Evolutionary conservation across 768 basidiomycete species (phyloP).

Genomic region (Paxillus rubicundulus): DNA sequence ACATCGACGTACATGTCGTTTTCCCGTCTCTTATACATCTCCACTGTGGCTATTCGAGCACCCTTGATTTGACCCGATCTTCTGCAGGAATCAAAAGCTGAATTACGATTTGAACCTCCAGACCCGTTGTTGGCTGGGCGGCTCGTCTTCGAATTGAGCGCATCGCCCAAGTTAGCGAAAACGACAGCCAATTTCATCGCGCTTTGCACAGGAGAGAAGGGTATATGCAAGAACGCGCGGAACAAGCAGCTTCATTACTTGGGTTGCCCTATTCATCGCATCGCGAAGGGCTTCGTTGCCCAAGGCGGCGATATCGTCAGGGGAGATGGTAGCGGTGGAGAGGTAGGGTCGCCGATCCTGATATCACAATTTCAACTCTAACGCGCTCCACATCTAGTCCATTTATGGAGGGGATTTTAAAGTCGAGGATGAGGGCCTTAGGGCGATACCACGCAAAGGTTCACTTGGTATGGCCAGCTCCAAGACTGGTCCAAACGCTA

Average conservation of each 20-base stretch:
- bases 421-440: constrained; percentile 51
- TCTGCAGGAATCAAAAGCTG: constrained; percentile 24
- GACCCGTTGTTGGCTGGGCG: constrained; percentile 39
- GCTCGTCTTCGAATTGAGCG: constrained; percentile 41
- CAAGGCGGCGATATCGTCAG: constrained; percentile 56
- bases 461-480: constrained; percentile 54
- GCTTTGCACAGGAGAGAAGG: constrained; percentile 46
- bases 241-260: constrained; percentile 45
- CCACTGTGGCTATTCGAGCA: not conserved
- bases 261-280: constrained; percentile 44
- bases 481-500: constrained; percentile 40
- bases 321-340: constrained; percentile 52
- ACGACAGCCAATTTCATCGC: constrained; percentile 47
- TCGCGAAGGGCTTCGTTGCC: constrained; percentile 47
- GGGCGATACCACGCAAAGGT: constrained; percentile 38
- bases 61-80: not conserved
- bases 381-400: constrained; percentile 28
- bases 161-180: constrained; percentile 41
- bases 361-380: constrained; percentile 3
- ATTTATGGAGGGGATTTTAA: constrained; percentile 49
- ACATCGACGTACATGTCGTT: constrained; percentile 34
- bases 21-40: not conserved
- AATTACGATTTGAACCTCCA: constrained; percentile 36
- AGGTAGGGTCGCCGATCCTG: constrained; percentile 35
- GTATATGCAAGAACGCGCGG: constrained; percentile 44